A percentile compares a stretch with the other conserved stretches of the same genome.
These are phyloP conservation scores for Cyclotella atomus DNA, from an alignment of 108 stramenopile genomes.

Conservation along the genomic window DNA sequence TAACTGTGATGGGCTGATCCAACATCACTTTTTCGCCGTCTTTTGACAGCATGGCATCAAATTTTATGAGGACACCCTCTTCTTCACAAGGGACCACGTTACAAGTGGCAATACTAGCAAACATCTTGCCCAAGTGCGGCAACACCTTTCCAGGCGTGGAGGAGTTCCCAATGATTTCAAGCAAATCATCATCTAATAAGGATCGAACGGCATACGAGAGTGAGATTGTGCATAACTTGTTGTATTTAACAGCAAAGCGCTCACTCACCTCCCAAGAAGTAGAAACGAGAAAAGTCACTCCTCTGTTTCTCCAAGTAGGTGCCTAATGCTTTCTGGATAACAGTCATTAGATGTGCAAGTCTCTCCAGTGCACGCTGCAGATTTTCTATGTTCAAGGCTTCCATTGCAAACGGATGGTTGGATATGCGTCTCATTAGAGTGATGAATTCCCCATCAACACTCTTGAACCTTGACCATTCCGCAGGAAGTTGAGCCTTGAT, in stretches of 20 bases:
- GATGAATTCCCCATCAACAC: conserved; percentile 94
- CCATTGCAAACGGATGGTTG: conserved; percentile 86
- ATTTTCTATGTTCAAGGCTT: conserved; percentile 91
- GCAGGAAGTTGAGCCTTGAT: conserved; percentile 97
- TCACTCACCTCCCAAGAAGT: conserved; percentile 88
- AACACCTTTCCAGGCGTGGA: conserved; percentile 93
- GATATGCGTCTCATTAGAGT: conserved; percentile 91
- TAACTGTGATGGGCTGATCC: conserved; percentile 69
- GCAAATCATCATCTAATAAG: conserved; percentile 91
- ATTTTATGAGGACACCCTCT: conserved; percentile 64
- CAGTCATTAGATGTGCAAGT: conserved; percentile 84
- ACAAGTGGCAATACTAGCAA: conserved; percentile 87
- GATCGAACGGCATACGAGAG: neutral
- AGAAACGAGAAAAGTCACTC: conserved; percentile 95
- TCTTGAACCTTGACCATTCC: conserved; percentile 95
- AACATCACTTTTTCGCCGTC: conserved; percentile 96
- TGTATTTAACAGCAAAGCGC: neutral
- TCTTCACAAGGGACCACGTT: conserved; percentile 55
- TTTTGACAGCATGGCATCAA: conserved; percentile 93
- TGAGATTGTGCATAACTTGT: neutral
- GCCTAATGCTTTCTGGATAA: conserved; percentile 96
- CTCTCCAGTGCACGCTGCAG: conserved; percentile 92
- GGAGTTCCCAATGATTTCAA: conserved; percentile 97
- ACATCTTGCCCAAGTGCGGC: conserved; percentile 97
- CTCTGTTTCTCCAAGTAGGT: conserved; percentile 97